phyloP scores from a whole-genome alignment of 2,329 filamentous ascomycete species.

The Diaporthe longicolla region DNA sequence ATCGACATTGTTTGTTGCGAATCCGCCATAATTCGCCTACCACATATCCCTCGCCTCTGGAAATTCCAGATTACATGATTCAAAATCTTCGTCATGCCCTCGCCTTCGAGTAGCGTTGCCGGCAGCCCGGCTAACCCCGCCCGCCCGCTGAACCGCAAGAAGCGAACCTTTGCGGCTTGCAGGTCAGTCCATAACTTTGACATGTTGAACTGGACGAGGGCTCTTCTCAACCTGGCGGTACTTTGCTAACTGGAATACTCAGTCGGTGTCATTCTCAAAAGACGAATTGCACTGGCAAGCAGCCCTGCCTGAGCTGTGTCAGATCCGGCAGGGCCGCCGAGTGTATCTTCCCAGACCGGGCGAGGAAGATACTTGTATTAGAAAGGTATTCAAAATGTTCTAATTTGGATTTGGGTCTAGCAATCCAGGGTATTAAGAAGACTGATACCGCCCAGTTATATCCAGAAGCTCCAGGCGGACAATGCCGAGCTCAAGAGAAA shows the following conservation, averaged over 20 bases:
- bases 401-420: neutral
- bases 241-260: slow-evolving; percentile 14
- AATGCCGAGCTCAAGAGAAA: slow-evolving; percentile 42
- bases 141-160: slow-evolving; percentile 11
- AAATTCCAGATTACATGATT: neutral
- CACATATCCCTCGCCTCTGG: neutral
- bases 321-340: slow-evolving; percentile 41
- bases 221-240: neutral
- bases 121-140: slow-evolving; percentile 13
- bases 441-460: slow-evolving; percentile 37
- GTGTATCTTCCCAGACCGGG: slow-evolving; percentile 43
- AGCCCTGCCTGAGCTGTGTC: slow-evolving; percentile 43
- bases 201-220: neutral
- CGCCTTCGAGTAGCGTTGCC: slow-evolving; percentile 1
- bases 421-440: neutral
- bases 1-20: neutral
- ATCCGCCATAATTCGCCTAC: neutral
- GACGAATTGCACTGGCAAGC: slow-evolving; percentile 44
- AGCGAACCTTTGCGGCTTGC: slow-evolving; percentile 36
- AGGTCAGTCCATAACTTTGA: slow-evolving; percentile 26
- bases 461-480: slow-evolving; percentile 43
- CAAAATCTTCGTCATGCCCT: slow-evolving; percentile 9
- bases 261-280: slow-evolving; percentile 46
- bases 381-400: slow-evolving; percentile 40
- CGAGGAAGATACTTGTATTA: slow-evolving; percentile 44